These are phyloP conservation scores for Fusarium sp. DNA, from an alignment of 2,329 filamentous ascomycete genomes.

Conservation along the genomic window DNA sequence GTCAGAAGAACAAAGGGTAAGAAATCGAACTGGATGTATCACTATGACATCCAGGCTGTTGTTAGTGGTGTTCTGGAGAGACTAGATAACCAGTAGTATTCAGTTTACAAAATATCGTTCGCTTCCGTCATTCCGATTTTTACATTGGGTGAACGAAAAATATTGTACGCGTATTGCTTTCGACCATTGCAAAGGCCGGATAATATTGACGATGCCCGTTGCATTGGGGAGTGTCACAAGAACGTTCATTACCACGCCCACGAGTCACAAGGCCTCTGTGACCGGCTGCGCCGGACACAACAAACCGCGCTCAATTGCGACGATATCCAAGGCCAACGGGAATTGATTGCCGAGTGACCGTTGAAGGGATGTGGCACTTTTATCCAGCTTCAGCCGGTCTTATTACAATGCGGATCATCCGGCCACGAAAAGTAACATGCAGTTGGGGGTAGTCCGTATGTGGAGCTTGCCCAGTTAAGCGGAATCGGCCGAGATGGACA, in stretches of 20 bases:
- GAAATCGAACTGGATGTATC: constrained; percentile 44
- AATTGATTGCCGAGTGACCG: not conserved
- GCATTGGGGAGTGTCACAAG: constrained; percentile 6
- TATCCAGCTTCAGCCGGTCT: not conserved
- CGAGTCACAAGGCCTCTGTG: constrained; percentile 5
- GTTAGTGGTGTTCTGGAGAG: constrained; percentile 18
- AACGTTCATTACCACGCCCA: not conserved
- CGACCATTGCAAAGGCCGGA: not conserved
- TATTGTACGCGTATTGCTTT: too few species aligned
- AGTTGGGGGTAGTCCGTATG: not conserved
- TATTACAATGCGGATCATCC: constrained; percentile 11
- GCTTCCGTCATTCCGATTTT: not conserved
- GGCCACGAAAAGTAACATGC: not conserved
- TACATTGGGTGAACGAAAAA: not conserved
- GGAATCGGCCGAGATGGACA: constrained; percentile 22
- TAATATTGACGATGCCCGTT: not conserved
- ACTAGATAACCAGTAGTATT: not conserved
- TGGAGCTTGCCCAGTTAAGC: constrained; percentile 9
- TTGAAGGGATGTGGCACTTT: not conserved
- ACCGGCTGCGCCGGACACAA: not conserved
- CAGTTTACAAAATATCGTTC: not conserved
- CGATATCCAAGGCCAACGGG: not conserved
- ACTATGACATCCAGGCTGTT: constrained; percentile 40
- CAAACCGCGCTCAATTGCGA: not conserved
- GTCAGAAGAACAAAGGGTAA: constrained; percentile 35